Percentiles rank a stretch among this genome's conserved stretches.
Evolutionary conservation across 176 grass and related monocot species (phyloP).

Genomic region (Eragrostis nindensis): DNA sequence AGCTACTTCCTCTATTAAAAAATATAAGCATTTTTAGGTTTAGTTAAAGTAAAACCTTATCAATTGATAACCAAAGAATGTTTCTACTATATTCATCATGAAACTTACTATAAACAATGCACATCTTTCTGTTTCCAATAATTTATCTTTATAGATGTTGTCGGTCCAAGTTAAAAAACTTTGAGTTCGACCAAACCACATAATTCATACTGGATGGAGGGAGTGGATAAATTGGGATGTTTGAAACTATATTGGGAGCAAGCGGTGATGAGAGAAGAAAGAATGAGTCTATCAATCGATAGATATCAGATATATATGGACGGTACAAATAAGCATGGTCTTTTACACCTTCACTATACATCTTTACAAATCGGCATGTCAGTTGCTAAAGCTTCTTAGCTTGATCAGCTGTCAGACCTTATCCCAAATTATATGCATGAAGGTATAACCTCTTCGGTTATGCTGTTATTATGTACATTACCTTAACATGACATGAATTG

Average conservation of each 20-base stretch:
- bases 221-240: background rate
- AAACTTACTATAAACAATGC: no score
- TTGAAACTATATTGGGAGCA: background rate
- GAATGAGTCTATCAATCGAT: background rate
- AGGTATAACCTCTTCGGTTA: conserved; percentile 33
- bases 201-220: no score
- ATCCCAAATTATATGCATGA: conserved; percentile 12
- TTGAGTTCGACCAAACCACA: no score
- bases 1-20: no score
- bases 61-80: no score
- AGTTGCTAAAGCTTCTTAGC: conserved; percentile 7
- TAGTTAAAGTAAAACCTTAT: no score
- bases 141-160: no score
- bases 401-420: background rate
- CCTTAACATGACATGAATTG: background rate
- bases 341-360: background rate
- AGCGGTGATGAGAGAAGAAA: background rate
- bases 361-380: background rate
- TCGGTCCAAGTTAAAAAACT: no score
- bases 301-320: background rate
- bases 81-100: no score
- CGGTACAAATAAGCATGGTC: background rate
- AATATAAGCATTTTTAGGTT: no score
- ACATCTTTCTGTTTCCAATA: no score
- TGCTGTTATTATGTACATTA: conserved; percentile 39